Evolutionary conservation across 805 yeast genomes (phyloP), one percentile per base, ranked within the genome.

Genomic region (Saccharomyces jurei): DNA sequence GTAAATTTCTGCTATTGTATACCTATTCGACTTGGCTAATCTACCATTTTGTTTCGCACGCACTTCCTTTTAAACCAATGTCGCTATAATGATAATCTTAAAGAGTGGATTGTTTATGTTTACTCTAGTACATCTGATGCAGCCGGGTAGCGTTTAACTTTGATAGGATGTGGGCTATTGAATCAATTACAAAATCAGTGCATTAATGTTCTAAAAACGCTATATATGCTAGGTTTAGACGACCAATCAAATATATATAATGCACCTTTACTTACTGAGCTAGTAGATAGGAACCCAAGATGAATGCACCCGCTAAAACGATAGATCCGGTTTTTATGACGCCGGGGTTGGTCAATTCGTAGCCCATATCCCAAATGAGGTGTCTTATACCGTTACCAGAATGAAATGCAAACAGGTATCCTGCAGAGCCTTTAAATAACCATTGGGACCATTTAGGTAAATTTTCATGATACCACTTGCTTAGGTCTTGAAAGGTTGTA

Each of bases 311-410:
- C 28, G 84, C 97, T 54, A 90, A 71, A 21, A 89, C 96, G 50
- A 81, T 75, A 73, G 89, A 88, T 59, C 97, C 98, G 36, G 97
- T 90, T 74, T 86, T 82, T 82, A 87, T 87, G 55, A 94, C 97
- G 62, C 96, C 97, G 68, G 85, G 82, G 63, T 88, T 67, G 58
- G 90, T 80, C 69, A 92, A 79, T 72, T 86, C 87, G 62, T 75
- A 77, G 70, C 96, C 96, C 53, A 83, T 71, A 71, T 94, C 99
- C 99, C 99, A 94, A 54, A 88, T 68, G 72, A 92, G 76, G 72
- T 94, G 99, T 80, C 99, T 89, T 59, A 92, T 57, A 65, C 98
- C 97, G 71, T 91, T 90, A 69, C 78, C 81, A 50, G 80, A 66
- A 73, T 94, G 99, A 86, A 81, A 91, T 31, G 87, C 86, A 72